These are phyloP conservation scores for Neurospora hispaniola DNA, from an alignment of 495 filamentous ascomycete genomes.

Conservation along the genomic window DNA sequence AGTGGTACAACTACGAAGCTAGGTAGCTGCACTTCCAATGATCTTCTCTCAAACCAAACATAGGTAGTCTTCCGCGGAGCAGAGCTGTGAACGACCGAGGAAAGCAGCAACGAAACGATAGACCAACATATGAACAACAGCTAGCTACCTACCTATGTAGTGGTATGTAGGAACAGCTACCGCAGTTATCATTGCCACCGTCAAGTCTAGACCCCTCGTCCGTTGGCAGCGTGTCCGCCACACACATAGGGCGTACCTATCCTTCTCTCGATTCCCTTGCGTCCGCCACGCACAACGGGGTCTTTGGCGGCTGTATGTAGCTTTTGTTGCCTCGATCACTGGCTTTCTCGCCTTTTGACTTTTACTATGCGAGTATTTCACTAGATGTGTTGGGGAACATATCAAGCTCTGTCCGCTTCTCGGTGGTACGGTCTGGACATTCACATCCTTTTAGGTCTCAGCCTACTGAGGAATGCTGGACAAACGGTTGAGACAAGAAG, in stretches of 20 bases:
- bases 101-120: neutral
- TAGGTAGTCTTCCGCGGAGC: neutral
- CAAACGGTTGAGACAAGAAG: neutral
- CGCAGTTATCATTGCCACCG: neutral
- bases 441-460: neutral
- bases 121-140: neutral
- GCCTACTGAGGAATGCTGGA: neutral
- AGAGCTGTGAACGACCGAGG: neutral
- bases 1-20: neutral
- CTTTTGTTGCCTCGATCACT: neutral
- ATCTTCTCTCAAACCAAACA: neutral
- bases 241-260: neutral
- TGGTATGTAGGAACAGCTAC: neutral
- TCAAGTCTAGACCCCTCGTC: neutral
- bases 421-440: neutral
- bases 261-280: neutral
- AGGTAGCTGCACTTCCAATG: neutral
- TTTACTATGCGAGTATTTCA: neutral
- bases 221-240: neutral
- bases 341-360: neutral
- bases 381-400: neutral
- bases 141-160: too few relatives aligned
- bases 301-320: neutral
- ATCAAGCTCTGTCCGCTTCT: neutral
- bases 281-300: neutral